These are phyloP conservation scores for Rhododendron williamsianum DNA, from an alignment of 148 eudicot species.

Conservation along the genomic window DNA sequence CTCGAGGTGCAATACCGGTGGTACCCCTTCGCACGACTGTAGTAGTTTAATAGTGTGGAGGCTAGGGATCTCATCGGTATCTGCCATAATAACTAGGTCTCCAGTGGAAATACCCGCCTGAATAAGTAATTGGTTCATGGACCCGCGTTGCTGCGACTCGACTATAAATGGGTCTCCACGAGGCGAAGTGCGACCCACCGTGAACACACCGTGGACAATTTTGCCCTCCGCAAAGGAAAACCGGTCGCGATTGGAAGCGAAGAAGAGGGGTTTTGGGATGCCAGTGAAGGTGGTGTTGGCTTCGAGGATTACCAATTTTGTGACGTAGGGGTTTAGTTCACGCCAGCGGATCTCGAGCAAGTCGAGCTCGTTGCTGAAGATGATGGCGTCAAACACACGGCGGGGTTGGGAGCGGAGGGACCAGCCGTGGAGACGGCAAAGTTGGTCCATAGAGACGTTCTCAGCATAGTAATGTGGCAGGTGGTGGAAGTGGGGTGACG, in stretches of 20 bases:
- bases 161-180: conserved; percentile 51
- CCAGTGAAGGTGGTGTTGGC: conserved; percentile 87
- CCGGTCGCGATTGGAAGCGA: conserved; percentile 37
- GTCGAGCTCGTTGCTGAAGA: conserved; percentile 83
- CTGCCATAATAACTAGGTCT: conserved; percentile 75
- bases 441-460: conserved; percentile 63
- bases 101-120: conserved; percentile 57
- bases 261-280: conserved; percentile 66
- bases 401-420: conserved; percentile 63
- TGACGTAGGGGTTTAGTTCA: conserved; percentile 62
- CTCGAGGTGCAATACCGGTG: conserved; percentile 64
- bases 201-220: conserved; percentile 49
- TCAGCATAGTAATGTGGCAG: conserved; percentile 84
- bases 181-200: conserved; percentile 27
- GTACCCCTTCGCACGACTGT: conserved; percentile 79
- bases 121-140: conserved; percentile 54
- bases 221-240: conserved; percentile 64
- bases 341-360: conserved; percentile 82
- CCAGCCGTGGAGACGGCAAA: conserved; percentile 87
- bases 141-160: conserved; percentile 53
- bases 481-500: conserved; percentile 53
- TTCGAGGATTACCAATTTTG: conserved; percentile 76
- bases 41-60: conserved; percentile 66
- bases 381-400: conserved; percentile 66
- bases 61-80: conserved; percentile 87